These are phyloP conservation scores for Akanthomyces muscarius DNA, from an alignment of 2,329 filamentous ascomycete genomes.

Conservation along the genomic window DNA sequence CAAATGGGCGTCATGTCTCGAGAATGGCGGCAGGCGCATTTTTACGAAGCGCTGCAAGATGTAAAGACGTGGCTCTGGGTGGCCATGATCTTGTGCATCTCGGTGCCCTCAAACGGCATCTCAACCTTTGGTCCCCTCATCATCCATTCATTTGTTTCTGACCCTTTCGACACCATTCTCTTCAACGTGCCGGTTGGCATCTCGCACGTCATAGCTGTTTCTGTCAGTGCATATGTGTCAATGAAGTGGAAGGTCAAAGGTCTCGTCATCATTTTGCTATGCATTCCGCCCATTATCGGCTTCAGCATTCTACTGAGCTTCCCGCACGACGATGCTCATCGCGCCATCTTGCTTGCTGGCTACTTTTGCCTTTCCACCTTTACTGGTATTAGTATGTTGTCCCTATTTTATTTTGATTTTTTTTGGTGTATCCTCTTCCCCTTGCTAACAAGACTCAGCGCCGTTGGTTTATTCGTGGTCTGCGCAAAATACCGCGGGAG, in stretches of 20 bases:
- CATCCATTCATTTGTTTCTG: constrained; percentile 55
- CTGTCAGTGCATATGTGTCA: constrained; percentile 53
- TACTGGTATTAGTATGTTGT: constrained; percentile 35
- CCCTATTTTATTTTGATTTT: constrained; percentile 34
- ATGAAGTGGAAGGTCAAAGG: constrained; percentile 54
- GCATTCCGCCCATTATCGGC: constrained; percentile 54
- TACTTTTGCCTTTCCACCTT: constrained; percentile 59
- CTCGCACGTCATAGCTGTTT: constrained; percentile 56
- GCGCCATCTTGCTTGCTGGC: constrained; percentile 48
- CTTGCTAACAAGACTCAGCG: constrained; percentile 31
- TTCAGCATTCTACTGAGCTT: constrained; percentile 51
- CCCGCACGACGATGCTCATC: constrained; percentile 42
- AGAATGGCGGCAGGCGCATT: constrained; percentile 48
- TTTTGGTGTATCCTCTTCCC: constrained; percentile 44
- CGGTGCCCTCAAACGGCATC: constrained; percentile 54
- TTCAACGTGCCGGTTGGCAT: constrained; percentile 59
- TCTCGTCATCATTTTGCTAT: constrained; percentile 50
- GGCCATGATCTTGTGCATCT: constrained; percentile 50
- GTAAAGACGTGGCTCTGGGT: constrained; percentile 60
- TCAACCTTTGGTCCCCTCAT: constrained; percentile 58
- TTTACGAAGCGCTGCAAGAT: constrained; percentile 51
- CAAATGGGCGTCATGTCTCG: constrained; percentile 51
- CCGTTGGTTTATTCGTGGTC: constrained; percentile 60
- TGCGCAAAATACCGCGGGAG: constrained; percentile 60
- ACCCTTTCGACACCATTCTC: constrained; percentile 52